Conservation (phyloP, 2,329 filamentous ascomycete species). For the Neophaeococcomyces aloes region DNA sequence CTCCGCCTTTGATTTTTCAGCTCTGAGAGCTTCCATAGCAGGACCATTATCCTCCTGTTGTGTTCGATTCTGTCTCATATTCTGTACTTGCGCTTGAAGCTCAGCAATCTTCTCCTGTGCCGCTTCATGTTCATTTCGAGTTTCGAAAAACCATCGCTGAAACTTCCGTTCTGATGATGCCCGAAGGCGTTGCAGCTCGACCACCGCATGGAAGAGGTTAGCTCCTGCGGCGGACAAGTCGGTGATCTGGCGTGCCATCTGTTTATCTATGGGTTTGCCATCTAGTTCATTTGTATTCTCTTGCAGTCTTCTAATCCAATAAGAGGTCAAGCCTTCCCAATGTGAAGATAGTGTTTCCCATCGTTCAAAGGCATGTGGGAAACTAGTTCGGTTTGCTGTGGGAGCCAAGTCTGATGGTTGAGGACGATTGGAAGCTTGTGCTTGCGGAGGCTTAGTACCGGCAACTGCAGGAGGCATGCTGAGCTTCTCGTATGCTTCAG, state of each 20-base stretch:
- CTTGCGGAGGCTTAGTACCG: constrained; percentile 22
- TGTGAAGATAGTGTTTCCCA: constrained; percentile 96
- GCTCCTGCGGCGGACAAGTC: constrained; percentile 95
- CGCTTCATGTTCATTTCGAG: constrained; percentile 74
- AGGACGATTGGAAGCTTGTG: constrained; percentile 15
- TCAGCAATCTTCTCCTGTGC: constrained; percentile 71
- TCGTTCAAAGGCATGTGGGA: constrained; percentile 92
- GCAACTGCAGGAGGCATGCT: constrained; percentile 16
- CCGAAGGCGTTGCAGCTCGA: constrained; percentile 84
- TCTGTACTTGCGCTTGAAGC: constrained; percentile 55
- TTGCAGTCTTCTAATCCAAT: constrained; percentile 90
- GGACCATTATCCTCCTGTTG: constrained; percentile 36
- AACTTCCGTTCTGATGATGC: constrained; percentile 96
- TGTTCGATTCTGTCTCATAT: constrained; percentile 19
- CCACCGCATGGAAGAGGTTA: constrained; percentile 94
- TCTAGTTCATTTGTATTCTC: constrained; percentile 79
- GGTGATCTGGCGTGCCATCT: constrained; percentile 86
- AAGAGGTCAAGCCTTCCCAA: constrained; percentile 94
- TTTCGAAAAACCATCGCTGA: constrained; percentile 97
- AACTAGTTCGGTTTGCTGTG: background rate
- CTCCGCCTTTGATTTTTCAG: constrained; percentile 59
- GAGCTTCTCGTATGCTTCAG: constrained; percentile 20
- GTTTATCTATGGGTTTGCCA: constrained; percentile 70
- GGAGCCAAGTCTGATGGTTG: constrained; percentile 2
- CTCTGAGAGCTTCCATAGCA: constrained; percentile 55